phyloP scores from a whole-genome alignment of 2,329 filamentous ascomycete species.

The Sodiomyces alkalinus region DNA sequence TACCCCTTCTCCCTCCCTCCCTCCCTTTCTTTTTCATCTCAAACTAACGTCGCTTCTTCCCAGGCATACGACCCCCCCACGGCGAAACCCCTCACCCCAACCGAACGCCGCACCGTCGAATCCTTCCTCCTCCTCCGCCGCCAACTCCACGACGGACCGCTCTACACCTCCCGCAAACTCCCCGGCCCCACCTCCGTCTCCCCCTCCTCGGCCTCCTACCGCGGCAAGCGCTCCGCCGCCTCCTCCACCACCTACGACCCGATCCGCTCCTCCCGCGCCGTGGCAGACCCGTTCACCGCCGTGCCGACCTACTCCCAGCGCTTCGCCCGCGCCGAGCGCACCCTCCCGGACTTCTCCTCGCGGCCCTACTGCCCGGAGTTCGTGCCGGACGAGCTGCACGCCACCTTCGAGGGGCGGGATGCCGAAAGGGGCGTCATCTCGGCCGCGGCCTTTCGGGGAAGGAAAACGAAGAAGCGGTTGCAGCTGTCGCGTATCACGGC shows the following conservation, averaged over 20 bases:
- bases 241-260: conserved; percentile 26
- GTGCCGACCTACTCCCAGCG: conserved; percentile 43
- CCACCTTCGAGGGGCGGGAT: conserved; percentile 31
- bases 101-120: conserved; percentile 31
- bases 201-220: too few species aligned
- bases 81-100: conserved; percentile 24
- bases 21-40: background rate
- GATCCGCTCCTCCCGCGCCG: too few species aligned
- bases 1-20: too few species aligned
- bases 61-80: conserved; percentile 35
- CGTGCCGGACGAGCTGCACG: conserved; percentile 40
- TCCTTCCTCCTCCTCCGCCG: conserved; percentile 40
- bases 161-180: conserved; percentile 39
- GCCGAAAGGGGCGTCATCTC: conserved; percentile 16
- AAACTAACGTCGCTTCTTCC: background rate
- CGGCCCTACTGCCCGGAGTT: conserved; percentile 35
- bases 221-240: conserved; percentile 15
- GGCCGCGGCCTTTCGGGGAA: too few species aligned
- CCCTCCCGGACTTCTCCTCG: conserved; percentile 36
- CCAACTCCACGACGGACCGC: conserved; percentile 36
- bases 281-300: conserved; percentile 40
- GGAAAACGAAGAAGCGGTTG: conserved; percentile 22
- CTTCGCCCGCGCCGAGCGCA: conserved; percentile 34
- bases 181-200: conserved; percentile 19
- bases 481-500: conserved; percentile 31